phyloP scores from a whole-genome alignment of 306 rosid species.

The Styphnolobium japonicum region DNA sequence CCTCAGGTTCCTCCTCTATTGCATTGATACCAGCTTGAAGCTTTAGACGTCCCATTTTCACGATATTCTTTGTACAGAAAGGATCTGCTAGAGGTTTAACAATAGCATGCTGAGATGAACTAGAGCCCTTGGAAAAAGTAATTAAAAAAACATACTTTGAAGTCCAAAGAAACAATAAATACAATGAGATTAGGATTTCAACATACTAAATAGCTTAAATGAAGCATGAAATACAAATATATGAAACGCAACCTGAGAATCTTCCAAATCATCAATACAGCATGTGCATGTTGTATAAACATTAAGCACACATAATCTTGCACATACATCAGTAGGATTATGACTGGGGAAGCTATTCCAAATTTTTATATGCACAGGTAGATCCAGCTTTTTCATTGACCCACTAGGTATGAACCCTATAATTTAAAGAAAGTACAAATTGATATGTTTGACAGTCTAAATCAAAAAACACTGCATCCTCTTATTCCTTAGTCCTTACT shows the following conservation, averaged over 20 bases:
- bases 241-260: not conserved
- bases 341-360: not conserved
- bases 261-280: not conserved
- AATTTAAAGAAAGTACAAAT: not conserved
- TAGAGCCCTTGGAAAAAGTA: not conserved
- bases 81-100: not conserved
- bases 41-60: conserved; percentile 51
- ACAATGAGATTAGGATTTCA: not conserved
- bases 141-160: not conserved
- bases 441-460: not conserved
- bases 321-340: not conserved
- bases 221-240: not conserved
- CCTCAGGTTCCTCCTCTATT: conserved; percentile 75
- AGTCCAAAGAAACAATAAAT: conserved; percentile 1
- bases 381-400: not conserved
- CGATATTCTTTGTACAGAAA: conserved; percentile 13
- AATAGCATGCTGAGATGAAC: not conserved
- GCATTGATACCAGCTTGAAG: conserved; percentile 55
- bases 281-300: not conserved
- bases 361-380: not conserved
- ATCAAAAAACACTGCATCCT: not conserved
- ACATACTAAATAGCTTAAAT: not conserved
- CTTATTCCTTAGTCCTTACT: not conserved
- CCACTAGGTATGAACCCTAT: not conserved
- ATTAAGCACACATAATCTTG: not conserved